Evolutionary conservation across 371 early-diverging fungal genomes (phyloP).

Genomic region (Mortierella sp.): DNA sequence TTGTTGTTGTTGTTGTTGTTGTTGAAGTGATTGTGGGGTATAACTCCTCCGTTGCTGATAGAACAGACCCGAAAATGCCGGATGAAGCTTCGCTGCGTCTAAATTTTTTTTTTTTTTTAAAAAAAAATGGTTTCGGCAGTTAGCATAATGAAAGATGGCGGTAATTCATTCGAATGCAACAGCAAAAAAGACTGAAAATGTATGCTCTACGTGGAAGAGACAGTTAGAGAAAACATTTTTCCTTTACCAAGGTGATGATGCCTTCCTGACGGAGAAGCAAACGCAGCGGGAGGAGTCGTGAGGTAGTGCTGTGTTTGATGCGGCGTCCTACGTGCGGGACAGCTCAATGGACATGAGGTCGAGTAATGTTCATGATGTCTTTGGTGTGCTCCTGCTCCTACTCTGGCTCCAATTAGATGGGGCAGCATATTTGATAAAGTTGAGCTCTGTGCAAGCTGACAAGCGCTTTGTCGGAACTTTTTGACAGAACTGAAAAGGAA

Average conservation of each 20-base stretch:
- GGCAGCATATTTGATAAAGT: too few relatives aligned
- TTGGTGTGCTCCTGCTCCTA: slow-evolving; percentile 15
- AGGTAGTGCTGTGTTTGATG: slow-evolving; percentile 19
- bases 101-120: background rate
- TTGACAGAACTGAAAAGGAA: too few relatives aligned
- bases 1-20: background rate
- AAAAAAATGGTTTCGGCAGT: background rate
- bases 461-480: slow-evolving; percentile 18
- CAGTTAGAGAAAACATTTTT: background rate
- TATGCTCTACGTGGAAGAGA: background rate
- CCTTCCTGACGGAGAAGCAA: background rate
- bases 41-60: slow-evolving; percentile 42
- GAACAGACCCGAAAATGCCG: slow-evolving; percentile 48
- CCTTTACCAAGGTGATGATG: slow-evolving; percentile 26
- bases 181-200: too few relatives aligned
- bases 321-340: slow-evolving; percentile 35
- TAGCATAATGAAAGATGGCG: background rate
- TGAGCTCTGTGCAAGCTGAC: too few relatives aligned
- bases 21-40: background rate
- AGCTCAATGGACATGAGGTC: slow-evolving; percentile 35
- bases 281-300: background rate
- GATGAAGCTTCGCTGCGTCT: slow-evolving; percentile 42
- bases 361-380: slow-evolving; percentile 40
- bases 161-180: too few relatives aligned
- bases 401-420: slow-evolving; percentile 29